These are phyloP conservation scores for Stramenopiles sp. DNA, from an alignment of 352 stramenopile species.

Conservation along the genomic window DNA sequence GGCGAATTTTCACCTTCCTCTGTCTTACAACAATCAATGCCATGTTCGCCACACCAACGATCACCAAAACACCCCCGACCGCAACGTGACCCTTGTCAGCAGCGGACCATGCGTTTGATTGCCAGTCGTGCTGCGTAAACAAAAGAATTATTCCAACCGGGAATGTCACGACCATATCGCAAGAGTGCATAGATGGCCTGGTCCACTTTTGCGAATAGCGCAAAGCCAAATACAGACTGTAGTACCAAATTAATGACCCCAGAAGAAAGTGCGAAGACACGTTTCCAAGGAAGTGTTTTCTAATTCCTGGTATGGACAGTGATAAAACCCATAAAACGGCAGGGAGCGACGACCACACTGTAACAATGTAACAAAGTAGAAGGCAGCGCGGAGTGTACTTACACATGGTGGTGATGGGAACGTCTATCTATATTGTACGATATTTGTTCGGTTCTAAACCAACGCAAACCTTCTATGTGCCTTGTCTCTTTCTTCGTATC, in stretches of 20 bases:
- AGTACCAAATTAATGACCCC: not conserved
- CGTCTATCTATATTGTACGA: too few relatives aligned
- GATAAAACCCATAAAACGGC: too few relatives aligned
- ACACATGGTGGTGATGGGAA: too few relatives aligned
- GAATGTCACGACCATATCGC: not conserved
- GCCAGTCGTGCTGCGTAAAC: not conserved
- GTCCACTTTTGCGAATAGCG: not conserved
- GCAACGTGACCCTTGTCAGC: not conserved
- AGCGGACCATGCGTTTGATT: not conserved
- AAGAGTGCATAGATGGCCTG: not conserved
- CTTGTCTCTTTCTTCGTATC: too few relatives aligned
- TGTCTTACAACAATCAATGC: not conserved
- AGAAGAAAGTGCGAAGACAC: not conserved
- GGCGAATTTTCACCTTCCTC: too few relatives aligned
- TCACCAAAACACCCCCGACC: not conserved
- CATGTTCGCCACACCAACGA: not conserved
- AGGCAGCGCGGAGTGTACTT: too few relatives aligned
- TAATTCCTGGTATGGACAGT: too few relatives aligned
- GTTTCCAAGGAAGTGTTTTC: too few relatives aligned
- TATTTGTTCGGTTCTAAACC: too few relatives aligned
- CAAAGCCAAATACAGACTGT: not conserved
- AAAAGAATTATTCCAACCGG: not conserved
- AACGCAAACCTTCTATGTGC: too few relatives aligned
- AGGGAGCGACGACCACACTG: too few relatives aligned
- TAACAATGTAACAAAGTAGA: too few relatives aligned